Base-by-base conservation (phyloP, 768 basidiomycete species). In the Tylopilus rubrobrunneus region DNA sequence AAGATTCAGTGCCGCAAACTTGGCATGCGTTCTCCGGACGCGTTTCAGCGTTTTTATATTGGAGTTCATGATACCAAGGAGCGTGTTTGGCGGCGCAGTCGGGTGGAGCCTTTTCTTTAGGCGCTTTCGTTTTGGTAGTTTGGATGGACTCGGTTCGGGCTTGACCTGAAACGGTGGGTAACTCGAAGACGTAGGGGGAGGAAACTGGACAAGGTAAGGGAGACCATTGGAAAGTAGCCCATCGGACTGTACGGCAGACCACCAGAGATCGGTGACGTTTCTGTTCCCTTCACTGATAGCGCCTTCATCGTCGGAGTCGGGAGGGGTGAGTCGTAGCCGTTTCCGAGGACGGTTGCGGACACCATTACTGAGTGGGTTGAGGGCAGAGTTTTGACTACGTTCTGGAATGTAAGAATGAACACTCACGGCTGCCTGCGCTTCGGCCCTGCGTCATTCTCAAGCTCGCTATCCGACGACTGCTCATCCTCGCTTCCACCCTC, bases 21-120 rank as follows among this genome's bases (percentile, higher is more conserved):
- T 86, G 53, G 80, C 73, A 64, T 93, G 88, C 0, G 85, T 89
- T 56, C 81, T 79, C 49, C 88, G 76, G 29, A 92, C 78, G 25
- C 85, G 79, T 53, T 84, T 82, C 72, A 92, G 78, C 3, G 87
- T 87, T 58, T 77, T 81, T 53, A 92, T 82, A 62, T 92, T 92
- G 48, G 74, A 74, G 65, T 87, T 90, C 84, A 92, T 90, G 49
- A 84, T 61, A 15, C 71, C 72, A n/a, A 90, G 73, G 19, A 92
- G 69, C 1, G 85, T 77, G 46, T 77, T 63, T 66, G 74, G 64
- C 62, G 68, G 48, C 17, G 64, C 60, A 36, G 50, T 58, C 43
- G 53, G 54, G 36, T 40, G 60, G 14, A 12, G 41, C 39, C 43
- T 61, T 25, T 61, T 60, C 63, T 67, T 55, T 64, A 59, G 55